A percentile compares a stretch with the other conserved stretches of the same genome.
These are phyloP conservation scores for Potentilla sterilis DNA, from an alignment of 306 rosid species.

Conservation along the genomic window DNA sequence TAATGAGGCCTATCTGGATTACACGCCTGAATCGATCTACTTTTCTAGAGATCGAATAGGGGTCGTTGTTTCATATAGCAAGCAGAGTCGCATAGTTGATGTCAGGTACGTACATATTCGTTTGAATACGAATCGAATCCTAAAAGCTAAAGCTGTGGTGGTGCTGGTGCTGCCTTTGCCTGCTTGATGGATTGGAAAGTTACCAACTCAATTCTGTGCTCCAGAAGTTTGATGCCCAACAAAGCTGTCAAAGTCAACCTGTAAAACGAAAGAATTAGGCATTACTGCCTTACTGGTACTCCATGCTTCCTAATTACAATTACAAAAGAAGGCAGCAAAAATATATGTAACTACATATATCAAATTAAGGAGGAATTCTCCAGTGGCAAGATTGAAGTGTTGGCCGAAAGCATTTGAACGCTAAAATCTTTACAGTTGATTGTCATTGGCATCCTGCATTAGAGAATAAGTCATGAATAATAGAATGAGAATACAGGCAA, in stretches of 20 bases:
- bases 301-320: not conserved
- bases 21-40: not conserved
- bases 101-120: not conserved
- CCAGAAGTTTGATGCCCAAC: not conserved
- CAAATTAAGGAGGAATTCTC: not conserved
- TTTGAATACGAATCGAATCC: not conserved
- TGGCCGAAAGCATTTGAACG: not conserved
- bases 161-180: not conserved
- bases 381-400: not conserved
- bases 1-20: no score
- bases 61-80: not conserved
- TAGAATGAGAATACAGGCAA: not conserved
- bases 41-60: not conserved
- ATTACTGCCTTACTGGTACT: not conserved
- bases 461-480: not conserved
- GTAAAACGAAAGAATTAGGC: not conserved
- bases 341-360: not conserved
- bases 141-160: constrained; percentile 3
- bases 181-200: not conserved
- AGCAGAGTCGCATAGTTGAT: not conserved
- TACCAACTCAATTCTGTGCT: not conserved
- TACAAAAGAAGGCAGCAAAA: not conserved
- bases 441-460: not conserved
- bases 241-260: not conserved
- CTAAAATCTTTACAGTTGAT: not conserved